phyloP scores from a whole-genome alignment of 1,284 basidiomycete genomes.

The Cronartium ribicola region DNA sequence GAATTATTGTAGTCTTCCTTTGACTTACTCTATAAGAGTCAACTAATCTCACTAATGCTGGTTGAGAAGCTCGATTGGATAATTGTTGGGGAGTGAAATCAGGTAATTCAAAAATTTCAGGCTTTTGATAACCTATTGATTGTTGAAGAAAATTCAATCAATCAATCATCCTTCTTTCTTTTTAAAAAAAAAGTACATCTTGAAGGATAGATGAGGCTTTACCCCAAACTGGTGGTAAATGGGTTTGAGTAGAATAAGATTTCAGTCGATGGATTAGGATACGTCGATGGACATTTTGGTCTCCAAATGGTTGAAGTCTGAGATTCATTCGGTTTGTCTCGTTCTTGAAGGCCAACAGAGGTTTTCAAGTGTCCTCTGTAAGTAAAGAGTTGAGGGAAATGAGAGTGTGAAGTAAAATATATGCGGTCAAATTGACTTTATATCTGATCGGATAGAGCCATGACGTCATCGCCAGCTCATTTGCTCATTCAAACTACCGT shows the following conservation, averaged over 20 bases:
- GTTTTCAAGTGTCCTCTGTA: too few species aligned
- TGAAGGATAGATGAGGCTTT: too few species aligned
- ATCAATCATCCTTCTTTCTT: neutral
- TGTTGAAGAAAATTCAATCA: neutral
- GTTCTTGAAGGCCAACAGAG: too few species aligned
- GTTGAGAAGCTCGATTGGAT: constrained; percentile 68
- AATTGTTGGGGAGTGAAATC: constrained; percentile 63
- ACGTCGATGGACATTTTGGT: too few species aligned
- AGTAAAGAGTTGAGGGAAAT: too few species aligned
- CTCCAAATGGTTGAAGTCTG: too few species aligned
- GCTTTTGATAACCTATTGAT: constrained; percentile 21
- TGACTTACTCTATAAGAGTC: constrained; percentile 64
- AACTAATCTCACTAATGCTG: constrained; percentile 74
- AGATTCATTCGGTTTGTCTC: too few species aligned
- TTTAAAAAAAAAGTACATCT: neutral
- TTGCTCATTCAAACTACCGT: too few species aligned
- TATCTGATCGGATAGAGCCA: too few species aligned
- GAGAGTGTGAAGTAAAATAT: too few species aligned
- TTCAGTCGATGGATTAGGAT: neutral
- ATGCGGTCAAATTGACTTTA: too few species aligned
- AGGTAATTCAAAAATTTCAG: constrained; percentile 32
- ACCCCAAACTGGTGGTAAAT: constrained; percentile 3
- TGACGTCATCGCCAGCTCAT: too few species aligned
- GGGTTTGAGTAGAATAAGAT: constrained; percentile 1
- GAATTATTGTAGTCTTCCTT: neutral